These are phyloP conservation scores for Rhynchosporium agropyri DNA, from an alignment of 2,329 filamentous ascomycete species.

Conservation along the genomic window DNA sequence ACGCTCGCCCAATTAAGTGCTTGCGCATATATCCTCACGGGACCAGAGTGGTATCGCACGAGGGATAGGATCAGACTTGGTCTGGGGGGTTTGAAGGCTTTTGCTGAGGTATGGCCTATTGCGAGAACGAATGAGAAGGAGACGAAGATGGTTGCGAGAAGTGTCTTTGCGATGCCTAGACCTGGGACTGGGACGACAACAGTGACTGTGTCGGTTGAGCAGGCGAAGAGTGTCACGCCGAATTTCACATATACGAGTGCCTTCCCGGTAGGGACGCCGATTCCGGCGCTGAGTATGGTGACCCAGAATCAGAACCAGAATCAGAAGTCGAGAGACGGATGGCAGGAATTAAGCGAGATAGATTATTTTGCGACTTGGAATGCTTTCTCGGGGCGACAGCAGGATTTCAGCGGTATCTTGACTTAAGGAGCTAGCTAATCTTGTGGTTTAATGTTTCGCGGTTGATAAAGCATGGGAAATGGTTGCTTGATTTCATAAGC, in stretches of 20 bases:
- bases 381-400: constrained; percentile 10
- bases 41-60: constrained; percentile 46
- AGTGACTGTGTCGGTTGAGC: neutral
- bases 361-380: constrained; percentile 21
- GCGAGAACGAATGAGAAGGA: constrained; percentile 57
- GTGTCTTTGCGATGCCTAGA: constrained; percentile 23
- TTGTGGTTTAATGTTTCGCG: neutral
- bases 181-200: constrained; percentile 4
- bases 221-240: neutral
- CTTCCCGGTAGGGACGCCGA: neutral
- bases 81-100: constrained; percentile 58
- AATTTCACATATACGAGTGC: neutral
- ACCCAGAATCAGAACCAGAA: too few species aligned
- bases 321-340: constrained; percentile 7
- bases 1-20: constrained; percentile 63
- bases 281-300: neutral
- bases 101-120: constrained; percentile 60
- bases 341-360: constrained; percentile 20
- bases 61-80: constrained; percentile 60
- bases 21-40: constrained; percentile 53
- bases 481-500: too few species aligned
- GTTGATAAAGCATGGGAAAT: neutral
- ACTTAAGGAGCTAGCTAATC: constrained; percentile 1
- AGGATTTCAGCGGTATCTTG: constrained; percentile 13
- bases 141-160: constrained; percentile 33